These are phyloP conservation scores for Colletotrichum tropicale DNA, from an alignment of 2,329 filamentous ascomycete genomes.

Conservation along the genomic window DNA sequence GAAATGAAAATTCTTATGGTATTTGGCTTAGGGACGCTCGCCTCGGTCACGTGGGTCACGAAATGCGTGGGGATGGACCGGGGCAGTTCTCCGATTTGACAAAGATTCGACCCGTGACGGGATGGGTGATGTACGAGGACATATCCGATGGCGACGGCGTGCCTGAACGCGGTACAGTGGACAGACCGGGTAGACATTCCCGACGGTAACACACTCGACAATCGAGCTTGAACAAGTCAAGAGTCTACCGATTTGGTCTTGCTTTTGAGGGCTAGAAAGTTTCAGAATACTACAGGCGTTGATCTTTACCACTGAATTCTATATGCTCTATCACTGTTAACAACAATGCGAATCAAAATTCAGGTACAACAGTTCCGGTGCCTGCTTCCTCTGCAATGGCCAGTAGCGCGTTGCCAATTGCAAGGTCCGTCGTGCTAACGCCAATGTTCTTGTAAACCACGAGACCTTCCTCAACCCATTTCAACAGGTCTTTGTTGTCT, in stretches of 20 bases:
- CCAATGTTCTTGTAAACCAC: conserved; percentile 27
- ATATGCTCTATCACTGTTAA: background rate
- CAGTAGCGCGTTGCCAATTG: conserved; percentile 31
- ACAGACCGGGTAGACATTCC: fast-evolving
- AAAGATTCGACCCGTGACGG: background rate
- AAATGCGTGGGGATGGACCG: fast-evolving
- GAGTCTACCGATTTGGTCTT: too few relatives aligned
- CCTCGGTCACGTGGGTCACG: fast-evolving
- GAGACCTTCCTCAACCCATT: conserved; percentile 25
- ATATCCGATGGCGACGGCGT: fast-evolving
- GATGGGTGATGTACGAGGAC: background rate
- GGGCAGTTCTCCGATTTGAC: background rate
- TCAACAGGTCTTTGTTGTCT: conserved; percentile 47
- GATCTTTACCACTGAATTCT: fast-evolving
- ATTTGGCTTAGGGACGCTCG: fast-evolving
- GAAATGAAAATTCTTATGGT: background rate
- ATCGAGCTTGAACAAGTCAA: background rate
- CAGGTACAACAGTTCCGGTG: background rate
- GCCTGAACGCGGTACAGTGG: background rate
- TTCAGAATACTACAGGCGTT: background rate
- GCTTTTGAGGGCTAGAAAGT: background rate
- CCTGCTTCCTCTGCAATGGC: conserved; percentile 24
- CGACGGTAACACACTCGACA: background rate
- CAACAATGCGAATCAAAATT: background rate
- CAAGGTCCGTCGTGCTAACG: conserved; percentile 36